Conservation (phyloP, 805 yeast genomes). For the Candida silvicultrix region DNA sequence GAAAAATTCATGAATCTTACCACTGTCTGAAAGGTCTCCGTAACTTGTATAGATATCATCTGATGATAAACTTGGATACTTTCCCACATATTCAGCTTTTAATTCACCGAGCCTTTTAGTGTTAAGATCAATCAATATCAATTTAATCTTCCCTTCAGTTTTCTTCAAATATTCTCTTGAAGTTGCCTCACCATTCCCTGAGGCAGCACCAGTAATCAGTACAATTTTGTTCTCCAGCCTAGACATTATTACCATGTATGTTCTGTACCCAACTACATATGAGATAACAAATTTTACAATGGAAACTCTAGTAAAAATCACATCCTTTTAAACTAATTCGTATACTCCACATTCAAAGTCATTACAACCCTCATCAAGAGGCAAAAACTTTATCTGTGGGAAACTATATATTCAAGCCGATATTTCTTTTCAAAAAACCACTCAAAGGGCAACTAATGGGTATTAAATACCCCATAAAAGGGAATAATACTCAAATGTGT, state of each 20-base stretch:
- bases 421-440: background rate
- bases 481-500: too few relatives aligned
- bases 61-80: slow-evolving; percentile 37
- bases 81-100: slow-evolving; percentile 35
- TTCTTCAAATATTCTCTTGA: slow-evolving; percentile 76
- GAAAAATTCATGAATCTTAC: slow-evolving; percentile 45
- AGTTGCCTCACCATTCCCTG: slow-evolving; percentile 91
- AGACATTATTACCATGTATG: slow-evolving; percentile 21
- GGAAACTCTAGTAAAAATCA: too few relatives aligned
- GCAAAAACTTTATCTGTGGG: background rate
- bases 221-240: slow-evolving; percentile 72
- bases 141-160: slow-evolving; percentile 59
- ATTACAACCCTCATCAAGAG: background rate
- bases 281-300: too few relatives aligned
- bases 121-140: slow-evolving; percentile 75
- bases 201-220: slow-evolving; percentile 88
- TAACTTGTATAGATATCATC: slow-evolving; percentile 32
- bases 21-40: slow-evolving; percentile 53
- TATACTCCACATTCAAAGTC: background rate
- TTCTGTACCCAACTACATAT: too few relatives aligned
- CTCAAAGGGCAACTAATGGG: too few relatives aligned
- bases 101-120: slow-evolving; percentile 44
- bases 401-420: background rate
- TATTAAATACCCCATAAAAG: too few relatives aligned
- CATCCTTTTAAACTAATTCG: too few relatives aligned